Percentiles rank a stretch among this genome's conserved stretches.
Evolutionary conservation across 495 filamentous ascomycete genomes (phyloP).

Genomic region (Penicillium bovifimosum): DNA sequence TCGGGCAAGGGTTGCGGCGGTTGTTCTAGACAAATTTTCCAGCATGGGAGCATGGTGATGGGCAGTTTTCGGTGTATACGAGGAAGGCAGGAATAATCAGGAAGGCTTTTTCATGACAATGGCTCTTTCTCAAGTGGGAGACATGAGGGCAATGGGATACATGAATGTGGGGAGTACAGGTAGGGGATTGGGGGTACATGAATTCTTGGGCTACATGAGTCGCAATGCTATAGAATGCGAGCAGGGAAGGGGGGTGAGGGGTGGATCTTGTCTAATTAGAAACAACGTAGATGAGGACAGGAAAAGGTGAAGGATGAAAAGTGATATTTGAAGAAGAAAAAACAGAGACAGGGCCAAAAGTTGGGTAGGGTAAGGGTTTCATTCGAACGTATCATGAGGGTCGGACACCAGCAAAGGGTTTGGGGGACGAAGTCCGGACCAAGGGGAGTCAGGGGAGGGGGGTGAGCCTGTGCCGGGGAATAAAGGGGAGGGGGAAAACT

Average conservation of each 20-base stretch:
- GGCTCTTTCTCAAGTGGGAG: slow-evolving; percentile 24
- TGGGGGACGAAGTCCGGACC: slow-evolving; percentile 5
- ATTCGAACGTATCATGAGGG: slow-evolving; percentile 23
- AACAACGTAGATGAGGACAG: slow-evolving; percentile 24
- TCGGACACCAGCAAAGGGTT: slow-evolving; percentile 10
- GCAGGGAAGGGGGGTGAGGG: not conserved
- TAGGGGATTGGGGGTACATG: slow-evolving; percentile 36
- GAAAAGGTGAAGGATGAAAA: slow-evolving; percentile 15
- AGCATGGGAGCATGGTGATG: slow-evolving; percentile 6
- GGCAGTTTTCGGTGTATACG: slow-evolving; percentile 26
- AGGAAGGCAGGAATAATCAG: slow-evolving; percentile 14
- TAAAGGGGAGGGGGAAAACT: slow-evolving; percentile 10
- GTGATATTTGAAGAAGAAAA: slow-evolving; percentile 20
- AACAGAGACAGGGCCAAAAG: slow-evolving; percentile 23
- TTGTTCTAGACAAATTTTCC: slow-evolving; percentile 30
- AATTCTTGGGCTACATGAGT: slow-evolving; percentile 49
- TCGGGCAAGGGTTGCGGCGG: slow-evolving; percentile 4
- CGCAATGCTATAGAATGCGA: slow-evolving; percentile 30
- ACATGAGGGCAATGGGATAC: slow-evolving; percentile 21
- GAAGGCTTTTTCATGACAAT: slow-evolving; percentile 34
- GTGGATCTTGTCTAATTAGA: slow-evolving; percentile 44
- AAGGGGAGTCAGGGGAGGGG: slow-evolving; percentile 2
- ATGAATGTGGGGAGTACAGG: slow-evolving; percentile 14
- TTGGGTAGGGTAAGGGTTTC: slow-evolving; percentile 17
- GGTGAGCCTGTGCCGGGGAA: slow-evolving; percentile 11